Evolutionary conservation across 78 protist genomes (phyloP).

Genomic region (Dictyostelium intermedium): DNA sequence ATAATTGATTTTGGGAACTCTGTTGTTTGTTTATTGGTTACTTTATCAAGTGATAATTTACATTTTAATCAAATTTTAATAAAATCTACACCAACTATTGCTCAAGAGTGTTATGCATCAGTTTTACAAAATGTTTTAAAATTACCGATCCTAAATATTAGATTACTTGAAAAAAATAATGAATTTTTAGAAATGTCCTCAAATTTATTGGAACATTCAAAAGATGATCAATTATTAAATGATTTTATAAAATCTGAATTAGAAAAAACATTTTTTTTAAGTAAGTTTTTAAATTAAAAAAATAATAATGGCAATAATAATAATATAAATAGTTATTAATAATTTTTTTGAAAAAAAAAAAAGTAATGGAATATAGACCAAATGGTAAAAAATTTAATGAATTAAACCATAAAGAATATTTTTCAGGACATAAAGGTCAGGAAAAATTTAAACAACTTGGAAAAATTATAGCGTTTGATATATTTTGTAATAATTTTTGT

Average conservation of each 20-base stretch:
- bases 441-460: conserved; percentile 47
- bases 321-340: background rate
- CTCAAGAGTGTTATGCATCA: conserved; percentile 31
- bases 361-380: conserved; percentile 36
- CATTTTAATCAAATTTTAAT: background rate
- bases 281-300: background rate
- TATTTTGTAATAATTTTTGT: conserved; percentile 47
- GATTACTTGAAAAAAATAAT: conserved; percentile 3
- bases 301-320: background rate
- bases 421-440: background rate
- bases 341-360: background rate
- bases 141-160: conserved; percentile 13
- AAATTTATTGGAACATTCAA: background rate
- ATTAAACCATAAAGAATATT: conserved; percentile 35
- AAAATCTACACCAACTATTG: conserved; percentile 15
- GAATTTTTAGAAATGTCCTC: conserved; percentile 27
- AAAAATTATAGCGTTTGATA: conserved; percentile 50
- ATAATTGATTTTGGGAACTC: background rate
- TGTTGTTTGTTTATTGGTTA: background rate
- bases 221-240: background rate
- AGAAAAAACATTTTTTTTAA: conserved; percentile 22
- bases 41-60: background rate
- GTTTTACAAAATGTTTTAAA: conserved; percentile 7
- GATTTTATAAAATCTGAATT: conserved; percentile 32
- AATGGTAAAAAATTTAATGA: conserved; percentile 34